Base-by-base conservation (phyloP, 1,284 basidiomycete species). In the Trichosporon asahii region DNA sequence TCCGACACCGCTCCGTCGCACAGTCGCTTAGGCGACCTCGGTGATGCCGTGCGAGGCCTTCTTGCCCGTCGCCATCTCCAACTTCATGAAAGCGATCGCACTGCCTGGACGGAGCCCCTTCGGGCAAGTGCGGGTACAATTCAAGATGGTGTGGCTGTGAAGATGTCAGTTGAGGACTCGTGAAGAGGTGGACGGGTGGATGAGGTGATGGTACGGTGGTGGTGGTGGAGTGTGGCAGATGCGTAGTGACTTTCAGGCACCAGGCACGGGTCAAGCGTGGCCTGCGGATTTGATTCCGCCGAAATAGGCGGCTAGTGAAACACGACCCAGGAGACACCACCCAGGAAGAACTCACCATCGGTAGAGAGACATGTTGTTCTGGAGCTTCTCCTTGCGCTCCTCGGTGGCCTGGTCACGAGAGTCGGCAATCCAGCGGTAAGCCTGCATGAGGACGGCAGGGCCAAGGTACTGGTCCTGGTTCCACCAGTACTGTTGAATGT, bases 391-490 rank as follows among this genome's bases (percentile, higher is more conserved):
- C 86, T 91, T 94, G 73, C 97, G 89, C 82, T 95, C 87, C 5
- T 89, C 89, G 21, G 88, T 88, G 81, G 93, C 89, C 37, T 89
- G 84, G 82, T 99, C 96, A 90, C 92, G 72, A 71, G 94, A 97
- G 84, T 99, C 96, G 11, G 95, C 95, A 83, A 99, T 97, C 96
- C 96, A 99, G 77, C 95, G 88, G 85, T 95, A 95, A 0, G 93
- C 92, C 79, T 93, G 91, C 94, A 98, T 95, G 77, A 98, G 87
- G 0, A 95, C 95, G 9, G 95, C 96, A 6, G 96, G 96, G 64
- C 96, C 95, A 65, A 98, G 90, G 85, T 98, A 99, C 84, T 95
- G 91, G 82, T 99, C 95, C 86, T 96, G 93, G 86, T 98, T 98
- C 96, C 96, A 98, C 96, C 96, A 98, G 86, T 98, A 98, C 70